Evolutionary conservation across 352 stramenopile species (phyloP).

Genomic region (Phytophthora rubi): DNA sequence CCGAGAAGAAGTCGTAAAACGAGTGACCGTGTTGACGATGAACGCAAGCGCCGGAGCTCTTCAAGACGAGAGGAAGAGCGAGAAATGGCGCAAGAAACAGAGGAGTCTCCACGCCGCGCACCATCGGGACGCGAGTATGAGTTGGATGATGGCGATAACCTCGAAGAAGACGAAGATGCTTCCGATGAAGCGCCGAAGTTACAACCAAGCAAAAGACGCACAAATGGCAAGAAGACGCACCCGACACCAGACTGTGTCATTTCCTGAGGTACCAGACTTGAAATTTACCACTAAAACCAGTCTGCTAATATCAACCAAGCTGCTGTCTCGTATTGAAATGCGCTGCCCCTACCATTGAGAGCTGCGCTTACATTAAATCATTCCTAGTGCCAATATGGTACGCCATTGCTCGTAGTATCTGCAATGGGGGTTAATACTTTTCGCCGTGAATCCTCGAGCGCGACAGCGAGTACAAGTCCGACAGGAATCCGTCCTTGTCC

Average conservation of each 20-base stretch:
- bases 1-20: constrained; percentile 20
- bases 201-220: constrained; percentile 59
- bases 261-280: constrained; percentile 23
- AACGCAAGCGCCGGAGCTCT: constrained; percentile 3
- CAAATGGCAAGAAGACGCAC: constrained; percentile 71
- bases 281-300: neutral
- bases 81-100: neutral
- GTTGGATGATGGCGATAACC: constrained; percentile 17
- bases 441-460: constrained; percentile 40
- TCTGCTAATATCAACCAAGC: constrained; percentile 5
- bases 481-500: constrained; percentile 52
- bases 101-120: constrained; percentile 18
- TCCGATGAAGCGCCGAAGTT: constrained; percentile 17
- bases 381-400: constrained; percentile 32
- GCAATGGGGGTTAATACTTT: constrained; percentile 30
- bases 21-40: constrained; percentile 13
- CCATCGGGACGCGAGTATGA: constrained; percentile 14
- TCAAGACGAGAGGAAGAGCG: constrained; percentile 2
- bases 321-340: constrained; percentile 31
- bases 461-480: constrained; percentile 50
- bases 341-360: constrained; percentile 32
- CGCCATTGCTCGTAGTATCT: constrained; percentile 25
- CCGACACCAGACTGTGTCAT: constrained; percentile 44
- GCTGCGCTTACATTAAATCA: constrained; percentile 36
- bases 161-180: constrained; percentile 18